Conservation (phyloP, 2,329 filamentous ascomycete species). For the Stemphylium lycopersici region DNA sequence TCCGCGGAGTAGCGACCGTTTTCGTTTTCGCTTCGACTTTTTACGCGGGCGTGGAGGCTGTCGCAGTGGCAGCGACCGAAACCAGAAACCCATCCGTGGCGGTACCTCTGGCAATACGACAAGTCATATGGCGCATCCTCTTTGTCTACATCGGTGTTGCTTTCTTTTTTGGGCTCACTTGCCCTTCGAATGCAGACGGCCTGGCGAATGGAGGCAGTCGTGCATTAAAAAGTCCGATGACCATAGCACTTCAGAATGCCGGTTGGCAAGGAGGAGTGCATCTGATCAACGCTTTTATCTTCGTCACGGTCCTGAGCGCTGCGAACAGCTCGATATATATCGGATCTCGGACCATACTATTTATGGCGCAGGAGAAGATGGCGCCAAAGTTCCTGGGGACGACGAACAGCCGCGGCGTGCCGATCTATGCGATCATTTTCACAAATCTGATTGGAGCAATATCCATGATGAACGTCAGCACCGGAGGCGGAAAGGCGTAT, state of each 20-base stretch:
- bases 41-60: slow-evolving; percentile 46
- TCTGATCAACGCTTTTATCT: slow-evolving; percentile 69
- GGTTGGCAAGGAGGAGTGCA: slow-evolving; percentile 76
- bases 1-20: slow-evolving; percentile 50
- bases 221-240: slow-evolving; percentile 64
- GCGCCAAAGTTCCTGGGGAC: slow-evolving; percentile 72
- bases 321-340: slow-evolving; percentile 78
- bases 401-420: slow-evolving; percentile 68
- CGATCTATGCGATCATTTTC: slow-evolving; percentile 66
- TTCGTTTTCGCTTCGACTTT: slow-evolving; percentile 54
- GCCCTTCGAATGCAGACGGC: slow-evolving; percentile 68
- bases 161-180: slow-evolving; percentile 65
- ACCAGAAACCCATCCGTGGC: slow-evolving; percentile 53
- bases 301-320: slow-evolving; percentile 68
- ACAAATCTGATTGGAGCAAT: slow-evolving; percentile 74
- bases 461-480: slow-evolving; percentile 77
- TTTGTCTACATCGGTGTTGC: slow-evolving; percentile 54
- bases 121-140: slow-evolving; percentile 53
- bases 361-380: slow-evolving; percentile 75
- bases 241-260: slow-evolving; percentile 66
- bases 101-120: slow-evolving; percentile 55
- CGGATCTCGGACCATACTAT: slow-evolving; percentile 74
- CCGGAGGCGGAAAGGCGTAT: slow-evolving; percentile 69
- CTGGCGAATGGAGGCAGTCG: slow-evolving; percentile 67
- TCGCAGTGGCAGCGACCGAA: slow-evolving; percentile 46